These are phyloP conservation scores for Quillaja saponaria DNA, from an alignment of 306 rosid genomes.

Conservation along the genomic window DNA sequence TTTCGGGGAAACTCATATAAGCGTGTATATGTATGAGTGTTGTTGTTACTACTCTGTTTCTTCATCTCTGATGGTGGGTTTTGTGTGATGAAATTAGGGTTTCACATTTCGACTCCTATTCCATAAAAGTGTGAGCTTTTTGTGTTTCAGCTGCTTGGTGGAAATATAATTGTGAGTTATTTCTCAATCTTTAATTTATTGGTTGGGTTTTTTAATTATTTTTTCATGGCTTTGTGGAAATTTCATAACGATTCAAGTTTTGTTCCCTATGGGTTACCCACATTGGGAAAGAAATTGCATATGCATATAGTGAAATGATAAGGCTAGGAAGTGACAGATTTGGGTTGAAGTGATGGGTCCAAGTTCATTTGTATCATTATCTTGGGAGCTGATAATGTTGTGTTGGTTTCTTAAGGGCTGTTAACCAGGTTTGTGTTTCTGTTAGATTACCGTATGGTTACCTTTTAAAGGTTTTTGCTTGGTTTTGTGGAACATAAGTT, in stretches of 20 bases:
- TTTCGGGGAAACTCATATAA: slow-evolving; percentile 11
- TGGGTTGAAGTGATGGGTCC: not conserved
- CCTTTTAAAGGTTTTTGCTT: not conserved
- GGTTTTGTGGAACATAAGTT: not conserved
- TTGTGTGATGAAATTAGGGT: slow-evolving; percentile 76
- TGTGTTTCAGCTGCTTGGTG: not conserved
- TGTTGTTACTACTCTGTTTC: slow-evolving; percentile 31
- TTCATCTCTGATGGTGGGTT: slow-evolving; percentile 48
- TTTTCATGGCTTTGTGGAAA: not conserved
- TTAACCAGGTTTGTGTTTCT: not conserved
- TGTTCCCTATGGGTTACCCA: not conserved
- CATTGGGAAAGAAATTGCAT: not conserved
- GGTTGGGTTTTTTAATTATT: not conserved
- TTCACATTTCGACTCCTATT: slow-evolving; percentile 33
- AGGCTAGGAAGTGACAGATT: not conserved
- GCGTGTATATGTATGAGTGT: slow-evolving; percentile 9
- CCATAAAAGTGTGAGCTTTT: slow-evolving; percentile 25
- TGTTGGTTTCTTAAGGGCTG: not conserved
- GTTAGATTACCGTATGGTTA: not conserved
- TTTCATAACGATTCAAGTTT: slow-evolving; percentile 1
- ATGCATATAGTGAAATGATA: not conserved
- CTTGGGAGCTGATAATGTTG: not conserved
- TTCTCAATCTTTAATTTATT: not conserved
- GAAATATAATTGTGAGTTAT: slow-evolving; percentile 56
- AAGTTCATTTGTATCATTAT: not conserved